Base-by-base conservation (phyloP, 2,329 filamentous ascomycete species). In the Pestalotiopsis sp. region DNA sequence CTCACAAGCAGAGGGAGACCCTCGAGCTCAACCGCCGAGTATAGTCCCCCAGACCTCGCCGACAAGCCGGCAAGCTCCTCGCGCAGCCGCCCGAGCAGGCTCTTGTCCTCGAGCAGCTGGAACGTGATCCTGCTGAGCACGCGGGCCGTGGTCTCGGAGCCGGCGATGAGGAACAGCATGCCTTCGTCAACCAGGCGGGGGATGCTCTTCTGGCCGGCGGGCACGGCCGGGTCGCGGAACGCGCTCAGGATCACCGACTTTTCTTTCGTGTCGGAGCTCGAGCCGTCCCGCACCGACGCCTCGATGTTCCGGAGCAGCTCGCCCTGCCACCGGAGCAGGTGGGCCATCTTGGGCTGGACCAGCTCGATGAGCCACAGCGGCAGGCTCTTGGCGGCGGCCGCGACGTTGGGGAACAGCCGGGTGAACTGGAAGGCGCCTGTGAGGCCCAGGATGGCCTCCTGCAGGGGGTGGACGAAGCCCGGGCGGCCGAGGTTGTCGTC, bases 111-210 rank as follows among this genome's bases (percentile, higher is more conserved):
- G 23, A 36, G 27, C 17, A 63, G 25, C 20, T 52, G 59, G 20
- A 62, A 59, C 25, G 56, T 63, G n/a, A 52, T 39, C 5, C 13
- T 12, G 25, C 27, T 57, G 11, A 67, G 23, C n/a, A 39, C 60
- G 14, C 17, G 12, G 6, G 58, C 66, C 23, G 66, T 67, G 11
- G 66, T 67, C 49, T 67, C 57, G 45, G 38, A 31, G 7, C 66
- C 66, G 27, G 66, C 66, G 11, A 56, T 31, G 9, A 63, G 13
- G 38, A 67, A 36, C 23, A 67, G 20, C 17, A 56, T 20, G 27
- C 25, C 66, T 20, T 67, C 66, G 11, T 67, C 66, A 9, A 23
- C 36, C 5, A 67, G 66, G 2, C 66, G 58, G 6, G 25, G 13
- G 11, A 39, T 23, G 12, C n/a, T 23, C 25, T 57, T 62, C 27